Conservation (phyloP, 1,284 basidiomycete genomes). For the Pseudozyma tsukubaensis region DNA sequence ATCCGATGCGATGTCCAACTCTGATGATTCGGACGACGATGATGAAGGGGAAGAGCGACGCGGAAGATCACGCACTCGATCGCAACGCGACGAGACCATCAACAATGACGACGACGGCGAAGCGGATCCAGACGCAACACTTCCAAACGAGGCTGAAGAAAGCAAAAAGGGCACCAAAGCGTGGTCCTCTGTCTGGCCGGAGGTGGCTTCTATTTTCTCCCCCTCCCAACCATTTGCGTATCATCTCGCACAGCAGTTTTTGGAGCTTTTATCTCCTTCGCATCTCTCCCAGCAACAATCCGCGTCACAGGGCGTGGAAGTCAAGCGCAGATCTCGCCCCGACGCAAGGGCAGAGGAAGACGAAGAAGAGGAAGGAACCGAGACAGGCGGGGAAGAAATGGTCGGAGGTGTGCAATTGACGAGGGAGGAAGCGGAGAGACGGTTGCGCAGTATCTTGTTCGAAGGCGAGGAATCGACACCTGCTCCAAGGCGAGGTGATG, state of each 20-base stretch:
- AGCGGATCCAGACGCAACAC: background rate
- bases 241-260: slow-evolving; percentile 15
- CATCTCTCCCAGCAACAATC: background rate
- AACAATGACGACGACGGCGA: background rate
- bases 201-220: slow-evolving; percentile 9
- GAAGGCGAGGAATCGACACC: background rate
- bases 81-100: background rate
- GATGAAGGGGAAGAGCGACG: slow-evolving; percentile 1
- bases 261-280: slow-evolving; percentile 11
- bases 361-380: slow-evolving; percentile 6
- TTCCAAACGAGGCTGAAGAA: too few relatives aligned
- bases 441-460: slow-evolving; percentile 27
- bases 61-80: slow-evolving; percentile 3
- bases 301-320: too few relatives aligned
- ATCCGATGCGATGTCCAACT: too few relatives aligned
- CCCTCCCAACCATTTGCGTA: background rate
- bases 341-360: background rate
- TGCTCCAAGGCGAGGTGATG: background rate
- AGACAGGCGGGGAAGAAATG: background rate
- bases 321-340: too few relatives aligned
- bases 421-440: slow-evolving; percentile 20
- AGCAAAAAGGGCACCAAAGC: slow-evolving; percentile 19
- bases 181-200: slow-evolving; percentile 24
- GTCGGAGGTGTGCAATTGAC: slow-evolving; percentile 14
- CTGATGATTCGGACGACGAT: background rate